These are phyloP conservation scores for Yamadazyma paraphyllophila DNA, from an alignment of 805 yeast genomes.

Conservation along the genomic window DNA sequence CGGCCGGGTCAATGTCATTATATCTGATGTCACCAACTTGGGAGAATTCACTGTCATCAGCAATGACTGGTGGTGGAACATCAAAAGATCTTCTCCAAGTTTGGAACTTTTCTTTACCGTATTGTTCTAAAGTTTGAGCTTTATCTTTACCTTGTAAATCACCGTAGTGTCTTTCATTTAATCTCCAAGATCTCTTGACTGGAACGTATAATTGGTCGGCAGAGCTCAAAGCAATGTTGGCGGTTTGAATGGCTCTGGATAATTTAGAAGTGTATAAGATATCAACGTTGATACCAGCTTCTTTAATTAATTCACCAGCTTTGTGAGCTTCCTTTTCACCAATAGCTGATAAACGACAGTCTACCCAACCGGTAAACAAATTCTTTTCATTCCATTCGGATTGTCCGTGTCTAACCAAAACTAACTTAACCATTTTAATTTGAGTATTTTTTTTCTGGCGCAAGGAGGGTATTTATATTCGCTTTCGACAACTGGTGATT, in stretches of 20 bases:
- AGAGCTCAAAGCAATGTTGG: slow-evolving; percentile 84
- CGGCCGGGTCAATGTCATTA: slow-evolving; percentile 77
- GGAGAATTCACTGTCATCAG: slow-evolving; percentile 73
- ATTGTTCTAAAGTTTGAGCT: slow-evolving; percentile 84
- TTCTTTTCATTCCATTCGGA: slow-evolving; percentile 98
- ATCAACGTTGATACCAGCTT: slow-evolving; percentile 82
- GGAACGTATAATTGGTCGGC: slow-evolving; percentile 92
- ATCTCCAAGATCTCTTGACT: slow-evolving; percentile 94
- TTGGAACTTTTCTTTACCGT: slow-evolving; percentile 91
- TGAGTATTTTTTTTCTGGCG: neutral
- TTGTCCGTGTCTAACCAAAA: slow-evolving; percentile 98
- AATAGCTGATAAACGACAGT: slow-evolving; percentile 75
- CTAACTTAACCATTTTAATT: slow-evolving; percentile 57
- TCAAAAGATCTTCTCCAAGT: slow-evolving; percentile 97
- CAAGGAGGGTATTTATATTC: slow-evolving; percentile 2
- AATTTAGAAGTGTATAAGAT: slow-evolving; percentile 86
- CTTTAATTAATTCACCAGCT: slow-evolving; percentile 90
- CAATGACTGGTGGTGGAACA: slow-evolving; percentile 91
- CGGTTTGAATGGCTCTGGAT: slow-evolving; percentile 95
- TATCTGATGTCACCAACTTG: slow-evolving; percentile 87
- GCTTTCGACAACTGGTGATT: slow-evolving; percentile 17
- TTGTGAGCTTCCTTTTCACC: slow-evolving; percentile 90
- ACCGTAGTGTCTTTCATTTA: slow-evolving; percentile 99
- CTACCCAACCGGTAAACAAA: slow-evolving; percentile 99
- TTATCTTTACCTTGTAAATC: slow-evolving; percentile 98